A percentile compares a stretch with the other conserved stretches of the same genome.
These are phyloP conservation scores for Bacterosira constricta DNA, from an alignment of 108 stramenopile species.

Conservation along the genomic window DNA sequence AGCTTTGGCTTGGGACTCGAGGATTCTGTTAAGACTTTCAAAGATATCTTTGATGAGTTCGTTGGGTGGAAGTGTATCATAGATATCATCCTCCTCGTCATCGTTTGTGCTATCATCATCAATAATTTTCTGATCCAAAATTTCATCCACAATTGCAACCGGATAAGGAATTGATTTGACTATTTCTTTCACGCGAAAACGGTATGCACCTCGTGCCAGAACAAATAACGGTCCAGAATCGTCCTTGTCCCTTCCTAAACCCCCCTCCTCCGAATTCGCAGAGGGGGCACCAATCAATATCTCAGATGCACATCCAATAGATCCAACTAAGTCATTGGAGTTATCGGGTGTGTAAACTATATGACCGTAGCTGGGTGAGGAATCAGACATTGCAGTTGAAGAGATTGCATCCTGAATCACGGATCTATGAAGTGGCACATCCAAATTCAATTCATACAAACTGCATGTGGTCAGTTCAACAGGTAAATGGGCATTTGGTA, in stretches of 20 bases:
- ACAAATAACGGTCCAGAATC: slow-evolving; percentile 43
- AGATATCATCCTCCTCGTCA: slow-evolving; percentile 61
- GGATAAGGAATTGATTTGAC: slow-evolving; percentile 74
- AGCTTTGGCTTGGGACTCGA: slow-evolving; percentile 35
- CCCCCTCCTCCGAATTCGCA: slow-evolving; percentile 3
- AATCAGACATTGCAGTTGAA: not conserved
- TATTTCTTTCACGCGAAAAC: slow-evolving; percentile 79
- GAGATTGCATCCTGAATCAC: slow-evolving; percentile 66
- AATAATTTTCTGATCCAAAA: slow-evolving; percentile 59
- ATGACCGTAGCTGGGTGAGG: slow-evolving; percentile 58
- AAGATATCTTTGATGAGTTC: slow-evolving; percentile 58
- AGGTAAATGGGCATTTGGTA: slow-evolving; percentile 79
- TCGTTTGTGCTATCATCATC: slow-evolving; percentile 47
- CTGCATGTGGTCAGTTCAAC: slow-evolving; percentile 67
- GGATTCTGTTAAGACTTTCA: slow-evolving; percentile 49
- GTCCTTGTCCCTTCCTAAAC: slow-evolving; percentile 15
- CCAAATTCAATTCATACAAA: slow-evolving; percentile 71
- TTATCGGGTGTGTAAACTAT: slow-evolving; percentile 52
- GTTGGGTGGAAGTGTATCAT: slow-evolving; percentile 37
- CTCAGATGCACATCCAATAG: slow-evolving; percentile 79
- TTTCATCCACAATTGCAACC: slow-evolving; percentile 80
- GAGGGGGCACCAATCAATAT: slow-evolving; percentile 58
- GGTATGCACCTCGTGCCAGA: slow-evolving; percentile 66
- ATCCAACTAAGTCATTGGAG: slow-evolving; percentile 55
- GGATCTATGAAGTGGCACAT: slow-evolving; percentile 61